A percentile compares a stretch with the other conserved stretches of the same genome.
phyloP scores from a whole-genome alignment of 768 basidiomycete species.

The Tubosaeta brunneosetosa region DNA sequence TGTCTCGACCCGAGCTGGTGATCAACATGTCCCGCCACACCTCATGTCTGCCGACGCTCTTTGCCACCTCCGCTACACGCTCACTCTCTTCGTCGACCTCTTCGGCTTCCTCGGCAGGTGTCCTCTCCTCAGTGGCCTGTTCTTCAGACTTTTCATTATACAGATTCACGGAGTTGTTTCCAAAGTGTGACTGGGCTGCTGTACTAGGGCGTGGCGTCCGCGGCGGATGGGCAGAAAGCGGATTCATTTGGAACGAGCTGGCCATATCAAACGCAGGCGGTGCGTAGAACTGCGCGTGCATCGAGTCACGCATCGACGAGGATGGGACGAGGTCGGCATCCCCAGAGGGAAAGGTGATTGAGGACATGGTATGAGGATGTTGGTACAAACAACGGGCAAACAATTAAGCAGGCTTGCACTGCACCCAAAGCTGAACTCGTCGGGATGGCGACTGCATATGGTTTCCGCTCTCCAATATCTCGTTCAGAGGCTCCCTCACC shows the following conservation, averaged over 20 bases:
- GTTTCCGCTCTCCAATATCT: slow-evolving; percentile 56
- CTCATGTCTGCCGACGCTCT: slow-evolving; percentile 54
- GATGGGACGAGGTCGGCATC: slow-evolving; percentile 37
- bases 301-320: slow-evolving; percentile 35
- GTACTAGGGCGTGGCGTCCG: slow-evolving; percentile 56
- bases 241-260: slow-evolving; percentile 76
- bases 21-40: slow-evolving; percentile 78
- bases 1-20: slow-evolving; percentile 78
- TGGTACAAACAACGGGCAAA: slow-evolving; percentile 25
- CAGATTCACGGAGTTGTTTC: slow-evolving; percentile 14
- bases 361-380: slow-evolving; percentile 47
- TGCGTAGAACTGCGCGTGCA: slow-evolving; percentile 45
- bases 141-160: slow-evolving; percentile 45
- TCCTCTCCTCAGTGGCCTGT: slow-evolving; percentile 19
- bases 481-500: slow-evolving; percentile 58
- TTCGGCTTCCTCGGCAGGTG: slow-evolving; percentile 28
- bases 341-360: slow-evolving; percentile 55
- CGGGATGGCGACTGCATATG: slow-evolving; percentile 27
- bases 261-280: slow-evolving; percentile 54
- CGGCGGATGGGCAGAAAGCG: slow-evolving; percentile 73
- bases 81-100: slow-evolving; percentile 51
- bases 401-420: slow-evolving; percentile 6
- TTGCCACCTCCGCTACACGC: slow-evolving; percentile 38
- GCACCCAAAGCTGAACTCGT: background rate
- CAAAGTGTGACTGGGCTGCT: slow-evolving; percentile 23